Conservation (phyloP, 1,284 basidiomycete species). For the Pseudozyma pruni region DNA sequence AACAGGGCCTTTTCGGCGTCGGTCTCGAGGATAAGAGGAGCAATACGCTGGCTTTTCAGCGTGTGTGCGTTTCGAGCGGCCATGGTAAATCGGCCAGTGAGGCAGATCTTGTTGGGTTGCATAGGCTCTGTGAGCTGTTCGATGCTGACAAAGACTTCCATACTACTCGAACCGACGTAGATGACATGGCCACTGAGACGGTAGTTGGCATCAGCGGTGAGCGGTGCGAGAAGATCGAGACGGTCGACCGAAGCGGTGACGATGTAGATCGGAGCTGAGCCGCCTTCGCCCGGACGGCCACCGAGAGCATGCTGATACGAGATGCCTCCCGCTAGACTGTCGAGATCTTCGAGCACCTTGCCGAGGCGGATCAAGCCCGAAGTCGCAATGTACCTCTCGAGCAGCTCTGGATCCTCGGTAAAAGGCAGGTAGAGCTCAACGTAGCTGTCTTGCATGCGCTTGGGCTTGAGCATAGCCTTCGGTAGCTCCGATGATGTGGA, state of each 20-base stretch:
- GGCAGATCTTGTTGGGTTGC: slow-evolving; percentile 54
- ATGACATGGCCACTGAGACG: slow-evolving; percentile 55
- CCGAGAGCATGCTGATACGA: slow-evolving; percentile 68
- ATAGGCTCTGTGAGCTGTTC: slow-evolving; percentile 57
- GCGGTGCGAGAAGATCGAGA: slow-evolving; percentile 56
- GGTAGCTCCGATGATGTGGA: slow-evolving; percentile 23
- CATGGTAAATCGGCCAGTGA: slow-evolving; percentile 69
- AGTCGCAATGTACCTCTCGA: slow-evolving; percentile 68
- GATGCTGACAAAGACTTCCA: slow-evolving; percentile 68
- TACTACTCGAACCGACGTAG: slow-evolving; percentile 61
- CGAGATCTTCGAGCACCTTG: slow-evolving; percentile 68
- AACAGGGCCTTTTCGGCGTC: slow-evolving; percentile 62
- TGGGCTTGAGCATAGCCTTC: slow-evolving; percentile 44
- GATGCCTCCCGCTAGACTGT: slow-evolving; percentile 64
- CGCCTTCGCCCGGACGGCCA: slow-evolving; percentile 50
- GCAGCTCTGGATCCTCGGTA: slow-evolving; percentile 57
- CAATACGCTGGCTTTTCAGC: slow-evolving; percentile 57
- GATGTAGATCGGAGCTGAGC: slow-evolving; percentile 65
- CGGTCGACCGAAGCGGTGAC: slow-evolving; percentile 69
- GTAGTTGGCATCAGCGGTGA: slow-evolving; percentile 53
- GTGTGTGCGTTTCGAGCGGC: slow-evolving; percentile 60
- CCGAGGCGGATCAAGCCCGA: slow-evolving; percentile 66
- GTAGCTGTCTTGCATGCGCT: slow-evolving; percentile 66
- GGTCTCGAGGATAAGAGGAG: slow-evolving; percentile 56
- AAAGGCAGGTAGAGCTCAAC: slow-evolving; percentile 66